A percentile compares a stretch with the other conserved stretches of the same genome.
phyloP scores from a whole-genome alignment of 495 filamentous ascomycete genomes.

The Trichoderma gamsii region DNA sequence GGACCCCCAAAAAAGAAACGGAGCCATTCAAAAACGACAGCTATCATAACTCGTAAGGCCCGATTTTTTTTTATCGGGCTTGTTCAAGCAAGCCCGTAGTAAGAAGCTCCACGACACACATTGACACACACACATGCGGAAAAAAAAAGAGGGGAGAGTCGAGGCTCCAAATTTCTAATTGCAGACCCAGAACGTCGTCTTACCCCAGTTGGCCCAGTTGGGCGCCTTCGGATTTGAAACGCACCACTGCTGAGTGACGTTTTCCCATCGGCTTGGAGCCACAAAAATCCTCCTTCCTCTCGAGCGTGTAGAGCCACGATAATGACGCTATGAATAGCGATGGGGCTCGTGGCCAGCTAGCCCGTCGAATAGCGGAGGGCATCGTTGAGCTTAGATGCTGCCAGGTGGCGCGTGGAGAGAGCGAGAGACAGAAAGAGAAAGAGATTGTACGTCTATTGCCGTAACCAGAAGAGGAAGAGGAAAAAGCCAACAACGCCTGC shows the following conservation, averaged over 20 bases:
- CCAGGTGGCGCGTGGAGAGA: not conserved
- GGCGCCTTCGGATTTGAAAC: slow-evolving; percentile 5
- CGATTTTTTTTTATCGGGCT: not conserved
- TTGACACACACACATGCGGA: no score
- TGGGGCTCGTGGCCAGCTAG: not conserved
- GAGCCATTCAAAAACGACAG: not conserved
- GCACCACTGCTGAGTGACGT: slow-evolving; percentile 13
- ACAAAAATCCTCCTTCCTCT: not conserved
- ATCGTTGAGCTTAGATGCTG: not conserved
- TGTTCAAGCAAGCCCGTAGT: not conserved
- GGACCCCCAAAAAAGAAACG: not conserved
- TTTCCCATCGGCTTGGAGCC: not conserved
- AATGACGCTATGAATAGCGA: not conserved
- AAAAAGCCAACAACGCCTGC: not conserved
- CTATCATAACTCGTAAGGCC: not conserved
- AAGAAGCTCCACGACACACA: not conserved
- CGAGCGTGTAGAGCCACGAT: not conserved
- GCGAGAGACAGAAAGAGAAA: not conserved
- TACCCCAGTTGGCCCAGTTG: slow-evolving; percentile 6
- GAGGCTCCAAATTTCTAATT: not conserved
- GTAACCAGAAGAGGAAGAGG: not conserved
- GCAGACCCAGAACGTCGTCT: slow-evolving; percentile 2
- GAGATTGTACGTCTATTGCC: not conserved
- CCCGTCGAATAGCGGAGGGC: not conserved
- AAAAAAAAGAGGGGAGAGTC: no score